Evolutionary conservation across 306 rosid species (phyloP), one percentile per base, ranked within the genome.

Genomic region (Argentina anserina): DNA sequence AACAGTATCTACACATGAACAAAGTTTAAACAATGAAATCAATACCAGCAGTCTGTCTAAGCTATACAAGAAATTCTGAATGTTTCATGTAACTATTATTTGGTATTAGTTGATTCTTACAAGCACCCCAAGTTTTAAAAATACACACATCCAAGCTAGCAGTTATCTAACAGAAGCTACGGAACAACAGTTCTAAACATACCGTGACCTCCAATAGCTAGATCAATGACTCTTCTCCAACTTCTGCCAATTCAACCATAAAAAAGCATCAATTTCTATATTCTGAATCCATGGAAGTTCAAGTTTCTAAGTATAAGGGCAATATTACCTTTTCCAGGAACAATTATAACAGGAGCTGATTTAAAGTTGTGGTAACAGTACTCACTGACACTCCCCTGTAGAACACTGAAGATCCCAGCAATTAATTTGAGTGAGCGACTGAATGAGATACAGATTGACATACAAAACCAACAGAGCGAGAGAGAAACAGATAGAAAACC

Each of bases 341-440:
- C 98, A 73, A 90, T 84, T 23, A 93, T 80, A 28, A 90, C 78
- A 3, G 97, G 98, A 43, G 96, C 90, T 76, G 90, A 85, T 82
- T 93, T 90, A 76, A 96, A 86, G 76, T 87, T 74, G 83, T 87
- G 97, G 75, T 86, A 79, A 81, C 93, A 90, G 67, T 90, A 75
- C 80, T 87, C 94, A 28, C 94, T 85, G 81, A 90, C 97, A 66
- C 98, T 93, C 73, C 98, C 98, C 13, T 89, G 90, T 33, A 93
- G 67, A 25, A 90, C 94, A 65, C 98, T 93, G 90, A 73, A 65
- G n/a, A 69, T 29, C 43, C 76, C 71, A 74, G 21, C 7, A 71
- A 74, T 42, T 1, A 23, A 45, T 29, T 12, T 31, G 33, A 53
- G 72, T 69, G 58, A 73, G 40, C 9, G 56, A 59, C 33, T 11